phyloP scores from a whole-genome alignment of 495 filamentous ascomycete genomes.

The Mycothermus thermophilus region DNA sequence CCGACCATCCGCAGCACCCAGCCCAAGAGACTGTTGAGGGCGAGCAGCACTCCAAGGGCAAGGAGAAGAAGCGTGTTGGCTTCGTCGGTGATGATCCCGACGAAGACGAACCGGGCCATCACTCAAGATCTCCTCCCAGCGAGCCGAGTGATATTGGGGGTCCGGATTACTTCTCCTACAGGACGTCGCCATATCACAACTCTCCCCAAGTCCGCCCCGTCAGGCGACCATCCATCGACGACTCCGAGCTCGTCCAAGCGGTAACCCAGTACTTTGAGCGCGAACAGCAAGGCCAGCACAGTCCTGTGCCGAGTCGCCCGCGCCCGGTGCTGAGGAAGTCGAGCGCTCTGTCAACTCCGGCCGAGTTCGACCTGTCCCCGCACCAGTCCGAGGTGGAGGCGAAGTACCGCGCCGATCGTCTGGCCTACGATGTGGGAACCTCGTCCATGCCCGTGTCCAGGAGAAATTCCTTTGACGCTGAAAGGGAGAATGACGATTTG shows the following conservation, averaged over 20 bases:
- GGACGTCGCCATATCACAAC: too few species aligned
- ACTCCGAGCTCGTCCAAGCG: too few species aligned
- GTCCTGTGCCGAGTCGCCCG: conserved; percentile 9
- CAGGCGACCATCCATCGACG: too few species aligned
- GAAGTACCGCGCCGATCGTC: conserved; percentile 20
- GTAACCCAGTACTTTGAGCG: too few species aligned
- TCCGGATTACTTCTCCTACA: too few species aligned
- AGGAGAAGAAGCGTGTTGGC: conserved; percentile 22
- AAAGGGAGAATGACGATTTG: not conserved
- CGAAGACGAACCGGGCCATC: too few species aligned
- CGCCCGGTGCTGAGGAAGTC: conserved; percentile 18
- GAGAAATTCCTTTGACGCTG: conserved; percentile 14
- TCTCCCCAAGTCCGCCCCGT: too few species aligned
- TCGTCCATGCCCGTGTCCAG: conserved; percentile 21
- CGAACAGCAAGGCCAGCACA: not conserved
- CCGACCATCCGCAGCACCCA: conserved; percentile 1
- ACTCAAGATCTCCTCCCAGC: too few species aligned
- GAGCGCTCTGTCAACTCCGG: conserved; percentile 1
- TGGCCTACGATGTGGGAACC: conserved; percentile 21
- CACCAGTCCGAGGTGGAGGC: conserved; percentile 19
- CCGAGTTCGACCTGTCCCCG: conserved; percentile 2
- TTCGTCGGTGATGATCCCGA: conserved; percentile 12
- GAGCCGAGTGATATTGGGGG: too few species aligned
- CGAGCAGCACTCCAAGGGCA: conserved; percentile 9
- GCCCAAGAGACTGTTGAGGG: not conserved